A percentile compares a stretch with the other conserved stretches of the same genome.
Conservation (phyloP, 805 yeast species). For the Grigorovia yakushimaensis region DNA sequence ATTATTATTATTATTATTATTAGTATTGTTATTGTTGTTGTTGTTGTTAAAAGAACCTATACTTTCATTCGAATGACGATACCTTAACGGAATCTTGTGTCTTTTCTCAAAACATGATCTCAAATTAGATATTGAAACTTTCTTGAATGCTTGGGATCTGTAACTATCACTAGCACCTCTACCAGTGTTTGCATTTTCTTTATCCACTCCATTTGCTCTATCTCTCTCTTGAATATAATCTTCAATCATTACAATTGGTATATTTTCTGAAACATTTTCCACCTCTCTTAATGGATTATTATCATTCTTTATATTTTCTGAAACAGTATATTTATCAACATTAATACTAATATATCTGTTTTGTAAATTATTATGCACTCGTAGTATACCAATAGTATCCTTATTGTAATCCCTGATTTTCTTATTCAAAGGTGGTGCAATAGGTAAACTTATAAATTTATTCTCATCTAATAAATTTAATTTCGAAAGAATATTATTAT, state of each 20-base stretch:
- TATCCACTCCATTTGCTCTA: background rate
- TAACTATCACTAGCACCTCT: conserved; percentile 2
- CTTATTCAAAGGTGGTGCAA: conserved; percentile 18
- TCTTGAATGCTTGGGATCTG: background rate
- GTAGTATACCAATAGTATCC: background rate
- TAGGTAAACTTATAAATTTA: conserved; percentile 23
- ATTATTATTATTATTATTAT: background rate
- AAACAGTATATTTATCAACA: background rate
- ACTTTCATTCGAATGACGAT: background rate
- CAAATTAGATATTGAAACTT: conserved; percentile 22
- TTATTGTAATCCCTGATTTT: background rate
- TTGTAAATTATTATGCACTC: conserved; percentile 8
- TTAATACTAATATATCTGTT: conserved; percentile 2
- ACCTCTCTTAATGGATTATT: background rate
- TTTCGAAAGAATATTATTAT: conserved; percentile 10
- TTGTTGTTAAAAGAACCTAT: background rate
- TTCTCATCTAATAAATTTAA: conserved; percentile 24
- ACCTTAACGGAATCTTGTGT: background rate
- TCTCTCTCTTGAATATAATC: conserved; percentile 15
- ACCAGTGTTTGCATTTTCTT: background rate
- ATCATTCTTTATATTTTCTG: background rate
- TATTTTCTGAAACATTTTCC: background rate
- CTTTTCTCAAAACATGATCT: conserved; percentile 15
- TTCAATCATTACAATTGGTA: conserved; percentile 23
- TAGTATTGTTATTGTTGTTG: too few species aligned